A percentile compares a stretch with the other conserved stretches of the same genome.
These are phyloP conservation scores for Pythium aphanidermatum DNA, from an alignment of 352 stramenopile species.

Conservation along the genomic window DNA sequence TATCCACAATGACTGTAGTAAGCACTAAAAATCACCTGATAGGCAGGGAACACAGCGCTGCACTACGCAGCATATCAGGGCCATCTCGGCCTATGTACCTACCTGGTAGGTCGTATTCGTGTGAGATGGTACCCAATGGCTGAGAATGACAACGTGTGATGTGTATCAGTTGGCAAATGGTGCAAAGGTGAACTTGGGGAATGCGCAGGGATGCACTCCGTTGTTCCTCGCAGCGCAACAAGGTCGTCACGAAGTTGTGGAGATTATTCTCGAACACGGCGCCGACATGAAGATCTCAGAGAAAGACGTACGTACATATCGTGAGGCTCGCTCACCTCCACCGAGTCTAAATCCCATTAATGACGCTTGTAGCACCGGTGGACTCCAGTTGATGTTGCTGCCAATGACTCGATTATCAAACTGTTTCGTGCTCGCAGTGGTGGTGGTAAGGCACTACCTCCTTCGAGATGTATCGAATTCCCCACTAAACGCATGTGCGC, in stretches of 20 bases:
- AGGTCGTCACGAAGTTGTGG: slow-evolving; percentile 32
- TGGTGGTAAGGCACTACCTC: slow-evolving; percentile 21
- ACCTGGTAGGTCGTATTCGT: slow-evolving; percentile 33
- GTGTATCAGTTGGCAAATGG: slow-evolving; percentile 20
- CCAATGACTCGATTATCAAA: slow-evolving; percentile 30
- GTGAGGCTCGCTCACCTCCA: neutral
- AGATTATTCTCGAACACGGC: slow-evolving; percentile 47
- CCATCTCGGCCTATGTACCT: slow-evolving; percentile 28
- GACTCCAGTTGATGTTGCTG: slow-evolving; percentile 58
- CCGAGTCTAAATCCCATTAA: too few species aligned
- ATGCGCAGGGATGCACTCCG: slow-evolving; percentile 50
- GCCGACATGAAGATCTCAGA: slow-evolving; percentile 46
- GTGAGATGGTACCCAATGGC: too few species aligned
- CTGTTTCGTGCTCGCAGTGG: slow-evolving; percentile 36
- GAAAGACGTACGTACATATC: slow-evolving; percentile 26
- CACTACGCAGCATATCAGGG: slow-evolving; percentile 77
- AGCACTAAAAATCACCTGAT: neutral
- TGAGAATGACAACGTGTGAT: too few species aligned
- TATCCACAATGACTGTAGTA: neutral
- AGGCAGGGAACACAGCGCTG: slow-evolving; percentile 59
- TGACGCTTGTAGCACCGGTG: slow-evolving; percentile 65
- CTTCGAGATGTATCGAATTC: too few species aligned
- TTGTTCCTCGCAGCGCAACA: slow-evolving; percentile 71
- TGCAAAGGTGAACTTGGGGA: slow-evolving; percentile 51
- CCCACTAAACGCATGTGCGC: too few species aligned